phyloP scores from a whole-genome alignment of 139 green algal genomes.

The Pycnococcus provasolii region DNA sequence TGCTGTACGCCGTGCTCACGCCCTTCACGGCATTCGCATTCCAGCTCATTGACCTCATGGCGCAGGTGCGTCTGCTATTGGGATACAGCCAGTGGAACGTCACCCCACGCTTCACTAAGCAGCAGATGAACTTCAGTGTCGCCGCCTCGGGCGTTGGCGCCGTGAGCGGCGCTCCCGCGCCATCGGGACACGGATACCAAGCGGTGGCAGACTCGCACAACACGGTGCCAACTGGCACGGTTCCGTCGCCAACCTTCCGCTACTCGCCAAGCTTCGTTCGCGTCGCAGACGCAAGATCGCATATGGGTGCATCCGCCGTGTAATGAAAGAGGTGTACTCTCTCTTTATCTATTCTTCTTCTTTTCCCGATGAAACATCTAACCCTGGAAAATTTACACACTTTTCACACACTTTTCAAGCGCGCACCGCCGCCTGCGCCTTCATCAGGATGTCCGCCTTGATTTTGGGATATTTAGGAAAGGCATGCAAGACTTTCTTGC shows the following conservation, averaged over 20 bases:
- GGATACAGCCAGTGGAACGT: not conserved
- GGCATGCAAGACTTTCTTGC: constrained; percentile 49
- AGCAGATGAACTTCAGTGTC: no score
- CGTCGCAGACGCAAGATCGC: no score
- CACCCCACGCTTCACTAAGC: not conserved
- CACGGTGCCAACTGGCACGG: no score
- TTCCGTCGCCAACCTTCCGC: no score
- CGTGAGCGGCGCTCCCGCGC: no score
- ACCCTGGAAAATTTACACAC: not conserved
- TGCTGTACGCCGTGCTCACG: not conserved
- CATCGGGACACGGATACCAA: no score
- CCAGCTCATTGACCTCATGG: not conserved
- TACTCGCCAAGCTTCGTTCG: no score
- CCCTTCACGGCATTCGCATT: not conserved
- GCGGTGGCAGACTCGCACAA: no score
- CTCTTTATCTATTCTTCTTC: not conserved
- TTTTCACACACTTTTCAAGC: constrained; percentile 8
- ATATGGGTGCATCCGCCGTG: no score
- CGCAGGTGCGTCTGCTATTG: not conserved
- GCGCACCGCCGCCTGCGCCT: constrained; percentile 40
- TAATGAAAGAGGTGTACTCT: not conserved
- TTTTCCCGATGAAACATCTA: not conserved
- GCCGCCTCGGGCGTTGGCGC: no score
- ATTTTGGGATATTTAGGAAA: constrained; percentile 62
- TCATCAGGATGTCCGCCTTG: constrained; percentile 58